phyloP scores from a whole-genome alignment of 2,329 filamentous ascomycete genomes.

The Talaromyces atroroseus region DNA sequence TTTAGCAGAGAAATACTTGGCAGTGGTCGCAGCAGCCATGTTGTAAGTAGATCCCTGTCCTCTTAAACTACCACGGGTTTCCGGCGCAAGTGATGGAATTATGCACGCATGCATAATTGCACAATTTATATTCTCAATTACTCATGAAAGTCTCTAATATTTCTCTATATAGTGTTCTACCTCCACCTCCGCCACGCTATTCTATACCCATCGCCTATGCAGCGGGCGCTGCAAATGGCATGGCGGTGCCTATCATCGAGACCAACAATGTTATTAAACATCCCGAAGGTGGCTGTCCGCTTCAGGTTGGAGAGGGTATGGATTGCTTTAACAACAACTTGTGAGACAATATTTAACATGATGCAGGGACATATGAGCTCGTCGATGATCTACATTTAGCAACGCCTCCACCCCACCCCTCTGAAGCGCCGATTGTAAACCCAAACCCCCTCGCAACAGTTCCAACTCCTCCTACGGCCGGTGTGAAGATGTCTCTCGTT shows the following conservation, averaged over 20 bases:
- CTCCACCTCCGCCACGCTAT: slow-evolving; percentile 80
- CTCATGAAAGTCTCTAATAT: not conserved
- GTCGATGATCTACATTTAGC: slow-evolving; percentile 89
- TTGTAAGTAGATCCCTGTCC: slow-evolving; percentile 19
- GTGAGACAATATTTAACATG: not conserved
- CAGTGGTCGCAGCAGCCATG: slow-evolving; percentile 16
- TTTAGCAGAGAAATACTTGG: not conserved
- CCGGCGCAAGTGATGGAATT: not conserved
- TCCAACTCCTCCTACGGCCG: slow-evolving; percentile 74
- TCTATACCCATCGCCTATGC: slow-evolving; percentile 67
- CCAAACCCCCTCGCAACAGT: slow-evolving; percentile 86
- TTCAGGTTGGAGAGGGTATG: slow-evolving; percentile 86
- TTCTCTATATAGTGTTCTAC: slow-evolving; percentile 61
- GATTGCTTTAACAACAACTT: not conserved
- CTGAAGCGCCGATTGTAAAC: slow-evolving; percentile 79
- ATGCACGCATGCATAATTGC: not conserved
- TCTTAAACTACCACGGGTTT: not conserved
- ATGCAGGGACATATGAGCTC: slow-evolving; percentile 75
- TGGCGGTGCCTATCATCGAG: slow-evolving; percentile 73
- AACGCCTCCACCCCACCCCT: slow-evolving; percentile 90
- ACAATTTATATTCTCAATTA: not conserved
- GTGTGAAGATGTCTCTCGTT: slow-evolving; percentile 77
- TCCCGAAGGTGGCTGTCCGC: slow-evolving; percentile 78
- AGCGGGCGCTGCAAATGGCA: slow-evolving; percentile 62
- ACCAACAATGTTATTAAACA: slow-evolving; percentile 85